Percentiles rank a stretch among this genome's conserved stretches.
phyloP scores from a whole-genome alignment of 192 early-diverging fungal genomes.

The Backusella tarrabulga region DNA sequence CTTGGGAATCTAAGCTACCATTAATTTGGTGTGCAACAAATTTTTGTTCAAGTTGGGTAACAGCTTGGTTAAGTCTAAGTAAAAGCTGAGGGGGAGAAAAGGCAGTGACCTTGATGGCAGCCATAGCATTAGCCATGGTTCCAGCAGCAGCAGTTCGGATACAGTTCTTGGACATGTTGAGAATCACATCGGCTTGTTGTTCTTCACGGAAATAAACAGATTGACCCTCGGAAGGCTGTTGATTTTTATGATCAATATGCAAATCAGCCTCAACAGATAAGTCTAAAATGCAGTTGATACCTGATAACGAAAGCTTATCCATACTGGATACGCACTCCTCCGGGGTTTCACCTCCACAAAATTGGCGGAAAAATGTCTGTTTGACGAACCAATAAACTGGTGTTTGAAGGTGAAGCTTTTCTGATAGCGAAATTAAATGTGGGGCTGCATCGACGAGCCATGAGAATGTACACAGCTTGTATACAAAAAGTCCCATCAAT shows the following conservation, averaged over 20 bases:
- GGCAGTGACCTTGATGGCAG: slow-evolving; percentile 90
- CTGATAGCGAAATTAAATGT: slow-evolving; percentile 49
- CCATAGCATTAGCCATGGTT: slow-evolving; percentile 64
- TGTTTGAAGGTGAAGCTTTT: slow-evolving; percentile 45
- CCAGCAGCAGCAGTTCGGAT: slow-evolving; percentile 60
- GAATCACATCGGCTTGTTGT: slow-evolving; percentile 57
- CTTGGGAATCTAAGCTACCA: slow-evolving; percentile 10
- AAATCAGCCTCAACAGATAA: slow-evolving; percentile 88
- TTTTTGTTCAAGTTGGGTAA: slow-evolving; percentile 55
- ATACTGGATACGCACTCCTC: slow-evolving; percentile 81
- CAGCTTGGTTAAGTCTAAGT: slow-evolving; percentile 45
- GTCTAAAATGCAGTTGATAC: slow-evolving; percentile 84
- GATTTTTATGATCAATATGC: slow-evolving; percentile 43
- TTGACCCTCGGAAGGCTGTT: slow-evolving; percentile 21
- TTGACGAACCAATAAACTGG: slow-evolving; percentile 70
- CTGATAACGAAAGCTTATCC: slow-evolving; percentile 56
- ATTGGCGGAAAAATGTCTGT: slow-evolving; percentile 89
- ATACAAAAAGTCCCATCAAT: slow-evolving; percentile 63
- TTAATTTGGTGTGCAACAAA: slow-evolving; percentile 42
- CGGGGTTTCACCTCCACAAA: slow-evolving; percentile 86
- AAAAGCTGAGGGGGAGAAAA: slow-evolving; percentile 66
- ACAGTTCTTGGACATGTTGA: slow-evolving; percentile 64
- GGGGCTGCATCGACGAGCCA: slow-evolving; percentile 60
- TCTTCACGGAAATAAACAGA: slow-evolving; percentile 41
- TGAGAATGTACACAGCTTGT: slow-evolving; percentile 61